A percentile compares a stretch with the other conserved stretches of the same genome.
phyloP scores from a whole-genome alignment of 805 yeast species.

The Candida namnaoensis region DNA sequence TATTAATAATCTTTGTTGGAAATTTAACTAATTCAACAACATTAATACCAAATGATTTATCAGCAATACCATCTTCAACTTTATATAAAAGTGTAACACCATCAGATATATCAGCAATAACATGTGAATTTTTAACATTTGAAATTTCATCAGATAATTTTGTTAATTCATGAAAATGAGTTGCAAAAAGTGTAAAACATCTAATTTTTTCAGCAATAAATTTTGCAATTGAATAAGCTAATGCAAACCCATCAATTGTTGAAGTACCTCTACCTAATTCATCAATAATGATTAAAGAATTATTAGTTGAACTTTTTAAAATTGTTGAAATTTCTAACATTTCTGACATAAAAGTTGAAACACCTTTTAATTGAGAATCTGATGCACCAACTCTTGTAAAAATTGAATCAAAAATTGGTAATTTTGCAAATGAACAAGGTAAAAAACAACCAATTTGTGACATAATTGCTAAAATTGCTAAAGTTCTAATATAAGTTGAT shows the following conservation, averaged over 20 bases:
- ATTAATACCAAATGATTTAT: constrained; percentile 94
- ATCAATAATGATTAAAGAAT: constrained; percentile 82
- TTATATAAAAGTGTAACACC: constrained; percentile 85
- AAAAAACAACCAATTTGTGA: constrained; percentile 87
- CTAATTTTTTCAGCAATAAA: constrained; percentile 61
- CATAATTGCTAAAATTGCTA: constrained; percentile 81
- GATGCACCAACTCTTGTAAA: constrained; percentile 98
- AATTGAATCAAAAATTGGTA: constrained; percentile 83
- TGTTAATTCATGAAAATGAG: constrained; percentile 96
- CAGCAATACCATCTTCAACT: constrained; percentile 95
- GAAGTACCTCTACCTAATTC: constrained; percentile 80
- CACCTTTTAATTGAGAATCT: constrained; percentile 94
- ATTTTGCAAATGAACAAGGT: constrained; percentile 72
- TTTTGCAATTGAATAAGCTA: constrained; percentile 95
- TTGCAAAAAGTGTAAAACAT: constrained; percentile 87
- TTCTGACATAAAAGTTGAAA: constrained; percentile 94
- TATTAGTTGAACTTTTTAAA: constrained; percentile 65
- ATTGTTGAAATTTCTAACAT: constrained; percentile 93
- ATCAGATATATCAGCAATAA: constrained; percentile 68
- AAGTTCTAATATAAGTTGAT: constrained; percentile 84
- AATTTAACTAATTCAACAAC: constrained; percentile 95
- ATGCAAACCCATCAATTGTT: constrained; percentile 95
- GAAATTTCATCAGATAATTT: constrained; percentile 54
- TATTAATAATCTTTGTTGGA: constrained; percentile 79
- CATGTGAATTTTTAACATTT: constrained; percentile 78